Evolutionary conservation across 148 eudicot genomes (phyloP), one percentile per base, ranked within the genome.

Genomic region (Nepenthes gracilis): DNA sequence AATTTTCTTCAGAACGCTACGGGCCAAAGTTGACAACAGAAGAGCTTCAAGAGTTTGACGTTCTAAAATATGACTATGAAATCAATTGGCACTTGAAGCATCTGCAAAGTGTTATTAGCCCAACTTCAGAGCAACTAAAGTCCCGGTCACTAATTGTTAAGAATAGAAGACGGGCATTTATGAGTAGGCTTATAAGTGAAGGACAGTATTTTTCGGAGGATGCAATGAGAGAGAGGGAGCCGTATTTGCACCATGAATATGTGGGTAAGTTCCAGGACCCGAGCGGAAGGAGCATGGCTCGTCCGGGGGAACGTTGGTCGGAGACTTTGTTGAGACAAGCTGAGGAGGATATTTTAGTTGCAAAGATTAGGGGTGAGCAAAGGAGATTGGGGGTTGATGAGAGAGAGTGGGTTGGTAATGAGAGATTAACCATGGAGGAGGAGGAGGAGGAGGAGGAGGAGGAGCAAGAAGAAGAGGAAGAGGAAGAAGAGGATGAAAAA

Each of bases 181-280:
- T 93, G 98, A 83, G 84, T 71, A 88, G 76, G 64, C 74, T 93
- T 50, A 58, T 93, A n/a, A 66, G 54, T 34, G 86, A 72, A 57
- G 98, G 98, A 48, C 57, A 82, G 32, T 93, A 88, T 71, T 93
- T 93, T 67, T 88, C 98, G 2, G 98, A 88, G 83, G 96, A 93
- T 78, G 70, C 96, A 12, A 93, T 93, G 98, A 80, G 98, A 72
- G 98, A 93, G 74, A 82, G 98, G 71, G 95, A 93, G 64, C 98
- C 98, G 2, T 93, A 93, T 56, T 76, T 93, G 81, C 98, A 93
- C 61, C 95, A 93, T 64, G 91, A 88, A 71, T 80, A 77, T 79
- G 66, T 93, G 33, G 98, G 98, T 23, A 80, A 80, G 81, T 93
- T 82, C 76, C 98, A 88, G 72, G 96, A 93, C 60, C 77, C 75